Conservation (phyloP, 2,329 filamentous ascomycete species). For the Aplosporella prunicola region DNA sequence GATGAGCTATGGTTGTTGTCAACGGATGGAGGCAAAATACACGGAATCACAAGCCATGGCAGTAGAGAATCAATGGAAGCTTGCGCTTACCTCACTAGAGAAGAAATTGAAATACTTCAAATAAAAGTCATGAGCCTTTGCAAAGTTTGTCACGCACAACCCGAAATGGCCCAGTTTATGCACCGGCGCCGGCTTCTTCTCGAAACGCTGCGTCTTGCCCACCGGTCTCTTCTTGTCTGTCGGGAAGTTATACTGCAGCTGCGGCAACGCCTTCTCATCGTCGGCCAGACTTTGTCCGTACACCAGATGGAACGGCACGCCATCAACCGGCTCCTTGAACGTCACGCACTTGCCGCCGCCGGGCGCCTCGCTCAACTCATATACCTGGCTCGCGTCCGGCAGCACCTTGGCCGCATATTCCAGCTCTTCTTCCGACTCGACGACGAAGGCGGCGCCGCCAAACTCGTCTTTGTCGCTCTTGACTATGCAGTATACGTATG, state of each 20-base stretch:
- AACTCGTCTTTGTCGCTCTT: slow-evolving; percentile 38
- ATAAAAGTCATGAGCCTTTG: slow-evolving; percentile 34
- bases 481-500: slow-evolving; percentile 44
- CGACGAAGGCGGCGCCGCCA: slow-evolving; percentile 45
- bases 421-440: slow-evolving; percentile 45
- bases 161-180: slow-evolving; percentile 39
- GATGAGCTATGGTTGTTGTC: too few species aligned
- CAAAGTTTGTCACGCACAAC: slow-evolving; percentile 30
- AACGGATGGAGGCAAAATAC: too few species aligned
- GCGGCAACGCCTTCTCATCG: slow-evolving; percentile 30
- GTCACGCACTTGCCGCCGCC: slow-evolving; percentile 42
- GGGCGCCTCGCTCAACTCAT: slow-evolving; percentile 39
- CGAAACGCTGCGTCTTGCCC: slow-evolving; percentile 39
- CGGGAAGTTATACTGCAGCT: slow-evolving; percentile 42
- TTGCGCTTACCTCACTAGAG: slow-evolving; percentile 32
- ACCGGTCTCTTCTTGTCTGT: slow-evolving; percentile 36
- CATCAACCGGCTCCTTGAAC: slow-evolving; percentile 32
- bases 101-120: slow-evolving; percentile 39
- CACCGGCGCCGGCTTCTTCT: slow-evolving; percentile 9
- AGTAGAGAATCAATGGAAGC: too few species aligned
- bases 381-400: slow-evolving; percentile 38
- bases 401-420: slow-evolving; percentile 38
- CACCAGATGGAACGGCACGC: slow-evolving; percentile 46
- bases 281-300: slow-evolving; percentile 39
- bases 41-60: too few species aligned